Percentiles rank a stretch among this genome's conserved stretches.
phyloP scores from a whole-genome alignment of 805 yeast genomes.

The Priceomyces fermenticarens region DNA sequence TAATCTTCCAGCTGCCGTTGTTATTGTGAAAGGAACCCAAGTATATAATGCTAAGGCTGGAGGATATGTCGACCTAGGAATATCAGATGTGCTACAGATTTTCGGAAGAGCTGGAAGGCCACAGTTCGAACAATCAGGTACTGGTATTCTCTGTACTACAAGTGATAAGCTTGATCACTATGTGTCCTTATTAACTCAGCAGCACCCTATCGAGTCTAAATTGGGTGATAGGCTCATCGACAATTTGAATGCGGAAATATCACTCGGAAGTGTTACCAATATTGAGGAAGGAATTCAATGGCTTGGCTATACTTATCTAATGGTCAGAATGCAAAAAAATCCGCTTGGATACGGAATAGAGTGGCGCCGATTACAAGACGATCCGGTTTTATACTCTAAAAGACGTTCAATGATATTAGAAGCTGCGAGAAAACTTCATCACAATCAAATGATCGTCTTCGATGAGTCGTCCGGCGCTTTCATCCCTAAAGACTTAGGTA shows the following conservation, averaged over 20 bases:
- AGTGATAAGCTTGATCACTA: slow-evolving; percentile 82
- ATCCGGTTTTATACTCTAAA: slow-evolving; percentile 71
- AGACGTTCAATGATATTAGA: slow-evolving; percentile 71
- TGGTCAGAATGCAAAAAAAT: slow-evolving; percentile 89
- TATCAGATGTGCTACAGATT: slow-evolving; percentile 94
- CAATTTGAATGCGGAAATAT: slow-evolving; percentile 92
- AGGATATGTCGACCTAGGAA: slow-evolving; percentile 90
- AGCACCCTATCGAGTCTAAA: slow-evolving; percentile 92
- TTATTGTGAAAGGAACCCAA: slow-evolving; percentile 93
- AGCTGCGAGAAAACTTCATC: slow-evolving; percentile 83
- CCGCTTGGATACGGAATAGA: slow-evolving; percentile 91
- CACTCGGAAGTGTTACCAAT: slow-evolving; percentile 91
- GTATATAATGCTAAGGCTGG: slow-evolving; percentile 93
- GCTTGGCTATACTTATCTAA: slow-evolving; percentile 96
- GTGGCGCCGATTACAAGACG: slow-evolving; percentile 81
- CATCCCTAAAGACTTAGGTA: slow-evolving; percentile 83
- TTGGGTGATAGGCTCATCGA: slow-evolving; percentile 78
- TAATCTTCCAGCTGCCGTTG: slow-evolving; percentile 96
- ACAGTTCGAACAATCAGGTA: slow-evolving; percentile 88
- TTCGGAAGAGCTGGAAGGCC: slow-evolving; percentile 99
- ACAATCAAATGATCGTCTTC: slow-evolving; percentile 87
- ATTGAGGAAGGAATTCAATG: slow-evolving; percentile 93
- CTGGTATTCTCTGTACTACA: slow-evolving; percentile 86
- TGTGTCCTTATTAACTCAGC: slow-evolving; percentile 84
- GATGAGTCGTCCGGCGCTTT: slow-evolving; percentile 82